Percentiles rank a stretch among this genome's conserved stretches.
These are phyloP conservation scores for Malus sylvestris DNA, from an alignment of 306 rosid genomes.

Conservation along the genomic window DNA sequence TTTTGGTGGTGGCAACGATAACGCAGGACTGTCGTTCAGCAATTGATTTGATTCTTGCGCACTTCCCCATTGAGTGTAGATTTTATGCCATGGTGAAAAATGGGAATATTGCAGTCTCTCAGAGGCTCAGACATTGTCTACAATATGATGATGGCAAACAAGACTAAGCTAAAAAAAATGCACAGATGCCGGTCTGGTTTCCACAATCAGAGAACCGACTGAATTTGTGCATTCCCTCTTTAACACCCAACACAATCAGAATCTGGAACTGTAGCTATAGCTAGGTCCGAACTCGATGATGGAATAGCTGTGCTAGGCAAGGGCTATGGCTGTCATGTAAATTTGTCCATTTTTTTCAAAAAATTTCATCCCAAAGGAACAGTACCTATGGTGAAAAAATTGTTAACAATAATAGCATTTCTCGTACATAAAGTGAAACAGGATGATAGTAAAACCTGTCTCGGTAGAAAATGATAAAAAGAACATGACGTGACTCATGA, in stretches of 20 bases:
- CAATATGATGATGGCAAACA: conserved; percentile 14
- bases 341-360: not conserved
- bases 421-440: not conserved
- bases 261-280: not conserved
- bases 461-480: not conserved
- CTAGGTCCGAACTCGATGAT: not conserved
- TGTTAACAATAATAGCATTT: too few species aligned
- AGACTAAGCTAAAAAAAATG: not conserved
- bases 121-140: not conserved
- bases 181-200: conserved; percentile 6
- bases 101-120: not conserved
- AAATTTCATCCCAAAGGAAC: not conserved
- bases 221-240: too few species aligned
- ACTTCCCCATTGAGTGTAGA: not conserved
- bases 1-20: not conserved
- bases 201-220: not conserved
- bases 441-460: not conserved
- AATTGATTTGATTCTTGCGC: not conserved
- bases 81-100: not conserved
- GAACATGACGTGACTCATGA: not conserved
- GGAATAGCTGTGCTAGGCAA: not conserved
- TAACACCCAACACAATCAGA: not conserved
- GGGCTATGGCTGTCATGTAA: not conserved
- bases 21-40: not conserved
- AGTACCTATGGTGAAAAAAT: not conserved